Base-by-base conservation (phyloP, 495 filamentous ascomycete species). In the Penicillium turbatum region DNA sequence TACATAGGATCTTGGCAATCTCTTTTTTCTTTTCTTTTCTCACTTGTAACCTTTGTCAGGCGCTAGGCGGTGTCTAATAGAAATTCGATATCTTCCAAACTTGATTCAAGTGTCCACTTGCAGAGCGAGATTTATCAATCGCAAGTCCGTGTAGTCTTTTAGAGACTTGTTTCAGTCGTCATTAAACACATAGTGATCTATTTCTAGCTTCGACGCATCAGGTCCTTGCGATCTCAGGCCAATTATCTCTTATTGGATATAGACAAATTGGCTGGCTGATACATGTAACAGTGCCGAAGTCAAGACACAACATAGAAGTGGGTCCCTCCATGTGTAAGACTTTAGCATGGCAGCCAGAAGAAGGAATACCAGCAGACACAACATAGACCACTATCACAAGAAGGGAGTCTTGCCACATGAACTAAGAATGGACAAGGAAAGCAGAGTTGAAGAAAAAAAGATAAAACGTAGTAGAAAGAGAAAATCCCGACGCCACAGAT, bases 41-140 rank as follows among this genome's bases (percentile, higher is more conserved):
- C n/a, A n/a, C n/a, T n/a, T 48, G 45, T 48, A 48, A 26, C 27
- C 17, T 26, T 48, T 48, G 46, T 32, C 46, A 27, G 17, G 46
- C 46, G 32, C 32, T 37, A 5, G 44, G 30, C n/a, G 44, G 19
- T 26, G 7, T 37, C 36, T 11, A 27, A 48, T 48, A 37, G 31
- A 48, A 19, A 48, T 48, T 30, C 21, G 13, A 15, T 3, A 15
- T 29, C 27, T 7, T 16, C 15, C 11, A 30, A 29, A 44, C 30
- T 12, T 11, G 19, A 44, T 44, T 30, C n/a, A 15, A 44, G 26
- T 29, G n/a, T 10, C 8, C 21, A 24, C 21, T 24, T 2, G 16
- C 16, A 30, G 41, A 43, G 21, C 13, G 7, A 10, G n/a, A 16
- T n/a, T 3, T 13, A 35, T n/a, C 11, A 10, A 2, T 5, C 12